Evolutionary conservation across 169 alveolate species (phyloP).

Genomic region (Theileria orientalis): DNA sequence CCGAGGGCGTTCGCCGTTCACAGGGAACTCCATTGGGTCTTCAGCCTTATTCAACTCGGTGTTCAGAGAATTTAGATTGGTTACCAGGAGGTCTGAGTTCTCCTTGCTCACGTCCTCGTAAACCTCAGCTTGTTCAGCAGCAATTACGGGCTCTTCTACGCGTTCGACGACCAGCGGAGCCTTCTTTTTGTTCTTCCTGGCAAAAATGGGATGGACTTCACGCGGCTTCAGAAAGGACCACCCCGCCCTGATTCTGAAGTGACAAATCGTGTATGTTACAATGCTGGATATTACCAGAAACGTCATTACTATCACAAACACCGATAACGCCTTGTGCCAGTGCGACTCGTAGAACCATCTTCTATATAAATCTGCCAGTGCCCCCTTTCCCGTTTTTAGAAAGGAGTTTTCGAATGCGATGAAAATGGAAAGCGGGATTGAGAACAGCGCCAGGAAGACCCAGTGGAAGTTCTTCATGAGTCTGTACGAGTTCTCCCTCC

Average conservation of each 20-base stretch:
- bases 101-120: background rate
- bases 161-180: background rate
- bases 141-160: background rate
- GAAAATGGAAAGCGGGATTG: conserved; percentile 51
- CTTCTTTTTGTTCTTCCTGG: background rate
- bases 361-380: background rate
- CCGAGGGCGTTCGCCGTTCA: background rate
- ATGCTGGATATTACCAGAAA: conserved; percentile 5
- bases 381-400: conserved; percentile 16
- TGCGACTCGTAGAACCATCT: conserved; percentile 47
- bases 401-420: conserved; percentile 53
- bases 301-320: conserved; percentile 3
- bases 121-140: background rate
- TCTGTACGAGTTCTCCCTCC: conserved; percentile 18
- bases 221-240: conserved; percentile 46
- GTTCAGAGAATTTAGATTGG: too few species aligned
- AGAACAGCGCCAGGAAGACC: conserved; percentile 26
- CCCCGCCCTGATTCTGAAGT: conserved; percentile 17
- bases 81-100: background rate
- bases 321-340: conserved; percentile 14
- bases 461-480: conserved; percentile 23
- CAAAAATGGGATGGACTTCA: background rate
- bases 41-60: background rate
- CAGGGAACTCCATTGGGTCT: background rate
- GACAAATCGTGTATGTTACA: conserved; percentile 16